Percentiles rank a stretch among this genome's conserved stretches.
Conservation (phyloP, 345 rosid genomes). For the Dipteronia sinensis region DNA sequence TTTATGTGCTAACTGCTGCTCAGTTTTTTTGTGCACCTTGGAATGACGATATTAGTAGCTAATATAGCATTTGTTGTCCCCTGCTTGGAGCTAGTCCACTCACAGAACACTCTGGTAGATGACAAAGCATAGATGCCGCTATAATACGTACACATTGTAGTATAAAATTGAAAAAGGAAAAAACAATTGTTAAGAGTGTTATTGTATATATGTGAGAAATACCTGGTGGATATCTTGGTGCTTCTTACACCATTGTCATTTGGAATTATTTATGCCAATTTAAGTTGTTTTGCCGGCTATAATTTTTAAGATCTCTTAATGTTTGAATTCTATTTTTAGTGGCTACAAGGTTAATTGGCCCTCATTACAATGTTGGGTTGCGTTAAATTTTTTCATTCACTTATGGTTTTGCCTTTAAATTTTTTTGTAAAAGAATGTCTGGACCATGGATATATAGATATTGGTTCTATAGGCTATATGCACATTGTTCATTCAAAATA, state of each 20-base stretch:
- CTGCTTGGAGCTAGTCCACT: neutral
- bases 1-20: neutral
- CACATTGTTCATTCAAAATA: neutral
- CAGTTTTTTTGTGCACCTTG: neutral
- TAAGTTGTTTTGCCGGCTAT: neutral
- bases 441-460: constrained; percentile 1
- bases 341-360: neutral
- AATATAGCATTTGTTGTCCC: neutral
- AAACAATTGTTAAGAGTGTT: neutral
- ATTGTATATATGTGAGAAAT: neutral
- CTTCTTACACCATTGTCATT: neutral
- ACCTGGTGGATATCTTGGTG: neutral
- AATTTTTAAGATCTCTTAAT: neutral
- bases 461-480: neutral
- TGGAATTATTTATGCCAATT: neutral
- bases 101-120: neutral
- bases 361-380: neutral
- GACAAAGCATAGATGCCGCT: neutral
- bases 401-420: neutral
- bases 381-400: neutral
- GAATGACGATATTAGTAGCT: neutral
- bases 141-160: neutral
- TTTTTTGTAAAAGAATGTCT: neutral
- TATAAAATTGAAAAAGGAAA: no score
- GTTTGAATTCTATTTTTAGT: neutral